Percentiles rank a stretch among this genome's conserved stretches.
Conservation (phyloP, 2,329 filamentous ascomycete species). For the Akanthomyces lecanii region DNA sequence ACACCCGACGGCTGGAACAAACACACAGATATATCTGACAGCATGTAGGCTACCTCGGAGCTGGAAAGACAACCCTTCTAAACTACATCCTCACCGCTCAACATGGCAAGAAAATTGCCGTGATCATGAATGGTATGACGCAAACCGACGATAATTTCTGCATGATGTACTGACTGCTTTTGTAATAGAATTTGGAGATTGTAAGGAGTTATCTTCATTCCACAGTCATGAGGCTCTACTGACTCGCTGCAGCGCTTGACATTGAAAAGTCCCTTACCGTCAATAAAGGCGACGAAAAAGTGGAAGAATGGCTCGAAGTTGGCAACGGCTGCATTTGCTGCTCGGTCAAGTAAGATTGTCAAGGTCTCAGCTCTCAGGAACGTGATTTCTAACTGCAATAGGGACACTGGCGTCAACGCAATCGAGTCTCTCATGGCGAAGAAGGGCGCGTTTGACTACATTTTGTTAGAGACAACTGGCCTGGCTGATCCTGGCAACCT, state of each 20-base stretch:
- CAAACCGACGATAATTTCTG: constrained; percentile 19
- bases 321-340: constrained; percentile 98
- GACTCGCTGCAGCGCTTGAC: constrained; percentile 63
- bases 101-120: constrained; percentile 96
- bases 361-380: not conserved
- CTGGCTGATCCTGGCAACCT: constrained; percentile 94
- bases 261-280: constrained; percentile 96
- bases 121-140: constrained; percentile 78
- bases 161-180: not conserved
- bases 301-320: constrained; percentile 92
- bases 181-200: constrained; percentile 70
- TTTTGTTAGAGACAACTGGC: constrained; percentile 92
- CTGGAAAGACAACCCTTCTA: constrained; percentile 89
- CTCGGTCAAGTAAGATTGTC: constrained; percentile 70
- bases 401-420: constrained; percentile 87
- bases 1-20: not conserved
- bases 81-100: constrained; percentile 95
- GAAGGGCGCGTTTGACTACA: constrained; percentile 93
- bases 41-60: constrained; percentile 78
- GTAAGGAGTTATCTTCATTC: constrained; percentile 42
- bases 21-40: not conserved
- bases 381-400: constrained; percentile 33
- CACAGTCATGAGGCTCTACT: not conserved
- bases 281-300: constrained; percentile 74
- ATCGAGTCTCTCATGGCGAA: constrained; percentile 96